Conservation (phyloP, 1,139 yeast species). For the Lodderomyces oxycetoniae region DNA sequence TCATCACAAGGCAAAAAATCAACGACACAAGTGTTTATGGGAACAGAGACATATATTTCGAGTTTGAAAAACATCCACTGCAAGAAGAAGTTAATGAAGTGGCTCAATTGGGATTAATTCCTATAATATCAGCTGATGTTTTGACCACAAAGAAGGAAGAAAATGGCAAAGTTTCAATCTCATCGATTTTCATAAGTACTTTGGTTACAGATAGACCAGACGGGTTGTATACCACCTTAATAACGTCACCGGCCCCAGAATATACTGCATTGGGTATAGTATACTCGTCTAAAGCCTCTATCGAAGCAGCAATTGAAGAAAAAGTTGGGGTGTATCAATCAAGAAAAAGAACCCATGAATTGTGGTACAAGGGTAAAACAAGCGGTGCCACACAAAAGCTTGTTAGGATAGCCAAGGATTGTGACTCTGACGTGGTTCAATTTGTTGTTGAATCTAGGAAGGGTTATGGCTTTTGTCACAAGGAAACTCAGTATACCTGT, state of each 20-base stretch:
- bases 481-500: conserved; percentile 67
- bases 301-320: conserved; percentile 74
- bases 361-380: conserved; percentile 95
- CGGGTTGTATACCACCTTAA: conserved; percentile 79
- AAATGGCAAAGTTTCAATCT: conserved; percentile 38
- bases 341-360: conserved; percentile 70
- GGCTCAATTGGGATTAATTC: conserved; percentile 39
- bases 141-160: conserved; percentile 41
- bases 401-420: conserved; percentile 64
- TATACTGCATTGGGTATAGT: conserved; percentile 76
- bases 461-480: conserved; percentile 91
- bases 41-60: conserved; percentile 38
- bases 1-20: conserved; percentile 16
- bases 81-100: conserved; percentile 27
- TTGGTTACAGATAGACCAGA: conserved; percentile 81
- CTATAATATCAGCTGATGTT: conserved; percentile 39
- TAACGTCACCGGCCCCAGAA: conserved; percentile 57
- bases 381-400: conserved; percentile 90
- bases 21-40: conserved; percentile 19
- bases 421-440: conserved; percentile 88
- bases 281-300: conserved; percentile 79
- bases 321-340: conserved; percentile 92
- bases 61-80: conserved; percentile 12
- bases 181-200: conserved; percentile 49
- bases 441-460: conserved; percentile 72